These are phyloP conservation scores for Fomitopsis betulina DNA, from an alignment of 1,284 basidiomycete species.

Conservation along the genomic window DNA sequence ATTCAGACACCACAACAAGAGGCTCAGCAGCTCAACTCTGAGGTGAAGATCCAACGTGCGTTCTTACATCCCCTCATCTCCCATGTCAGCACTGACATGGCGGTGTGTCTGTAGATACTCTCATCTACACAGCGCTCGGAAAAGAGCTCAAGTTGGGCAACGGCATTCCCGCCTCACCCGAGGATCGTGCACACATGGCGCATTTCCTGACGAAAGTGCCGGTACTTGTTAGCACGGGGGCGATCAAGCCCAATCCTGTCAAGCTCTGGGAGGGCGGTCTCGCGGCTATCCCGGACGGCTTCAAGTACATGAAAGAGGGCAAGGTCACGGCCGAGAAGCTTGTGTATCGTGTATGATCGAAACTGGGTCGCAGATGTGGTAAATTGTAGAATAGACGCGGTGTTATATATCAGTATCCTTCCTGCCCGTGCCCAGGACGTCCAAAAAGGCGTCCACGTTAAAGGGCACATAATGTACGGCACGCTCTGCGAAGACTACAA, in stretches of 20 bases:
- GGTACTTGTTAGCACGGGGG: conserved; percentile 12
- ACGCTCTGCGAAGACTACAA: neutral
- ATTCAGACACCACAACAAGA: conserved; percentile 8
- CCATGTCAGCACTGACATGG: neutral
- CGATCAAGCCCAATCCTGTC: conserved; percentile 18
- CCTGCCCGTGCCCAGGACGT: too few species aligned
- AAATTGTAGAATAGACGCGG: too few species aligned
- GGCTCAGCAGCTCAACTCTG: conserved; percentile 9
- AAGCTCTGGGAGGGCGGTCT: conserved; percentile 19
- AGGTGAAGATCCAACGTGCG: conserved; percentile 14
- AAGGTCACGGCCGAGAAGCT: conserved; percentile 22
- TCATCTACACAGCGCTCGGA: conserved; percentile 19
- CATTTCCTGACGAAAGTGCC: conserved; percentile 17
- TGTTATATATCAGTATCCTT: too few species aligned
- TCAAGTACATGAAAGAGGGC: conserved; percentile 18
- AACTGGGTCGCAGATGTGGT: neutral
- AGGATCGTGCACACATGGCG: conserved; percentile 18
- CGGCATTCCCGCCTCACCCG: conserved; percentile 8
- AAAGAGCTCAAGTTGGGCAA: conserved; percentile 8
- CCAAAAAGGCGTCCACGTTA: neutral
- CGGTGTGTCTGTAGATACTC: conserved; percentile 1
- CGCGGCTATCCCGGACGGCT: conserved; percentile 13
- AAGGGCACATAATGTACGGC: neutral
- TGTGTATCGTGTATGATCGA: conserved; percentile 12
- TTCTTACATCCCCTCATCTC: neutral